These are phyloP conservation scores for Cajanus cajan DNA, from an alignment of 306 rosid genomes.

Conservation along the genomic window DNA sequence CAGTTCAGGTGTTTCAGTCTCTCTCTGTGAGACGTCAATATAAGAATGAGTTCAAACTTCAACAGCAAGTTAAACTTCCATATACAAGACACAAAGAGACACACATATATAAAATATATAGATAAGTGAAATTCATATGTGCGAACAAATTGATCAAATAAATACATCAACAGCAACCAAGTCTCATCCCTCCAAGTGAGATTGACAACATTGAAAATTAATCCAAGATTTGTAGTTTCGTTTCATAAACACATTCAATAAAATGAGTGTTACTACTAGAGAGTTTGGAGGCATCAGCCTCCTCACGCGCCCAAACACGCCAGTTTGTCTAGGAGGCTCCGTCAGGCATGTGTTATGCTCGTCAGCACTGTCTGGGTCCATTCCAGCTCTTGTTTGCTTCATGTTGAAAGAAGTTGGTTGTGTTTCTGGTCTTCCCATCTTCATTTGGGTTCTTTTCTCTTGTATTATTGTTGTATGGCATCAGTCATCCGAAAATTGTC, in stretches of 20 bases:
- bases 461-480: no score
- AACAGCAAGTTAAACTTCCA: not conserved
- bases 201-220: not conserved
- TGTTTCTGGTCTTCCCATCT: no score
- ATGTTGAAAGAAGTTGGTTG: no score
- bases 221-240: not conserved
- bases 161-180: not conserved
- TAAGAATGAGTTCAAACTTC: not conserved
- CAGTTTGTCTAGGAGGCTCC: no score
- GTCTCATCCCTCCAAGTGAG: not conserved
- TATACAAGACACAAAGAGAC: not conserved
- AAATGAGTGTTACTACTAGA: no score
- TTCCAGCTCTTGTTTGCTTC: no score
- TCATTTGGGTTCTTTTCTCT: no score
- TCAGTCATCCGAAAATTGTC: no score
- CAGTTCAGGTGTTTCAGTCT: slow-evolving; percentile 53
- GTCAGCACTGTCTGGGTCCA: no score
- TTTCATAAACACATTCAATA: not conserved
- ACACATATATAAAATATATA: not conserved
- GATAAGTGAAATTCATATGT: not conserved
- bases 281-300: no score
- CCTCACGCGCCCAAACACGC: no score
- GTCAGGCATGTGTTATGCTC: no score
- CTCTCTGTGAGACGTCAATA: slow-evolving; percentile 53
- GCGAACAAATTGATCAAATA: not conserved